Conservation (phyloP, 148 eudicot genomes). For the Gaultheria prostrata region DNA sequence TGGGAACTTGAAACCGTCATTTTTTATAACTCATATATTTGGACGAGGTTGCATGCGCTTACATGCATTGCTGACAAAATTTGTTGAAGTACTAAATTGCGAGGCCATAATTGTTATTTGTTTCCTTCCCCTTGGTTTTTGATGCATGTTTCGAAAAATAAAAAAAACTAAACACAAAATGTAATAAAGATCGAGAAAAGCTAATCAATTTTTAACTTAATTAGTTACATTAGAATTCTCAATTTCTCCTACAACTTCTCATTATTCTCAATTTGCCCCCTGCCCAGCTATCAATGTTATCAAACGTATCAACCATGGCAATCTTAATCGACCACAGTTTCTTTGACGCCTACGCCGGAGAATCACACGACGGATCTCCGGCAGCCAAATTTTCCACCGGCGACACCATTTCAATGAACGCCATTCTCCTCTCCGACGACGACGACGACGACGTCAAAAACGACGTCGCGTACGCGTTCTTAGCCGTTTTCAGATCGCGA, state of each 20-base stretch:
- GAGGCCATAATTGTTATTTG: no score
- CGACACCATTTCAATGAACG: constrained; percentile 29
- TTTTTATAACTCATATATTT: no score
- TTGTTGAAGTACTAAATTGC: no score
- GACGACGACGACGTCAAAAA: neutral
- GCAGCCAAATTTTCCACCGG: constrained; percentile 40
- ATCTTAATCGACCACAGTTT: constrained; percentile 30
- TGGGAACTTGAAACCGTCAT: no score
- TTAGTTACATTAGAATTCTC: no score
- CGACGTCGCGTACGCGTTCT: constrained; percentile 18
- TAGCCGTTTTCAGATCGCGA: constrained; percentile 32
- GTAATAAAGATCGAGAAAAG: no score
- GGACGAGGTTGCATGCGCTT: no score
- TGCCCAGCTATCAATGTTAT: constrained; percentile 28
- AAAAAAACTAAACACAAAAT: no score
- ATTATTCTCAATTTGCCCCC: neutral
- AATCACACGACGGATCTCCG: constrained; percentile 33
- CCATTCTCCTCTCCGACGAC: neutral
- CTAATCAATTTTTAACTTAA: no score
- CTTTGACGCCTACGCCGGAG: constrained; percentile 40
- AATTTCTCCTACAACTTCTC: neutral
- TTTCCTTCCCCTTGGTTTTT: no score
- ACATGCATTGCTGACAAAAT: no score
- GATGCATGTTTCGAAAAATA: no score
- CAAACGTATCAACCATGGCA: constrained; percentile 36